Conservation (phyloP, 352 stramenopile species). For the Globisporangium middletonii region DNA sequence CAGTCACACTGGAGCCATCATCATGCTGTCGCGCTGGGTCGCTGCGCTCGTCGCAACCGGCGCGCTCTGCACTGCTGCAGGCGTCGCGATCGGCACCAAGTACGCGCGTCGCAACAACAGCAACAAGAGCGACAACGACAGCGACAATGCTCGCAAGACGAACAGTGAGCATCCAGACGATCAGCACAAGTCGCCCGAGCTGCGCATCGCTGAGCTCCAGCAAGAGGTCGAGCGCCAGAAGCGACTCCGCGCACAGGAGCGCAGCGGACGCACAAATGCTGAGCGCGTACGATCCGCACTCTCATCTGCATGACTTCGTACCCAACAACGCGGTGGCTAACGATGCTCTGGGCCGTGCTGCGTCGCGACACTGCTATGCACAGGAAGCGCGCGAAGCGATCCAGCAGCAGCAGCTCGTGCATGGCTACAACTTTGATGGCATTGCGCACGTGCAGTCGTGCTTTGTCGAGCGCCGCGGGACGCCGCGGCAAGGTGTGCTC, state of each 20-base stretch:
- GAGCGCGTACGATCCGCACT: conserved; percentile 26
- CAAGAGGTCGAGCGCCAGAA: conserved; percentile 67
- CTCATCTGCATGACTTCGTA: background rate
- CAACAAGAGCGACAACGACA: background rate
- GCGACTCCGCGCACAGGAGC: conserved; percentile 65
- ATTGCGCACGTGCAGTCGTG: conserved; percentile 78
- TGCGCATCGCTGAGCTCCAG: conserved; percentile 40
- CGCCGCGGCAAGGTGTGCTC: conserved; percentile 72
- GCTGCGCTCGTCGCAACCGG: conserved; percentile 10
- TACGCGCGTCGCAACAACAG: background rate
- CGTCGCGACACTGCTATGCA: background rate
- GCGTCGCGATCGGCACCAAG: conserved; percentile 6
- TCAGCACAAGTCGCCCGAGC: conserved; percentile 14
- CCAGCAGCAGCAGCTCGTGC: conserved; percentile 50
- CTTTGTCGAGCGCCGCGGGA: conserved; percentile 83
- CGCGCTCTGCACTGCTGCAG: conserved; percentile 8
- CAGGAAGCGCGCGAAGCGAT: conserved; percentile 56
- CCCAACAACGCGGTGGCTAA: background rate
- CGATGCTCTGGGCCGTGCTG: too few relatives aligned
- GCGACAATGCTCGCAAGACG: background rate
- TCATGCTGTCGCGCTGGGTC: conserved; percentile 10
- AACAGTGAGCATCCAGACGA: background rate
- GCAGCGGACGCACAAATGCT: conserved; percentile 61
- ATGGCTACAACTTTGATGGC: conserved; percentile 65
- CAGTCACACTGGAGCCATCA: too few relatives aligned